Percentiles rank a stretch among this genome's conserved stretches.
Evolutionary conservation across 2,329 filamentous ascomycete species (phyloP).

Genomic region (Phaeosphaeria sp.): DNA sequence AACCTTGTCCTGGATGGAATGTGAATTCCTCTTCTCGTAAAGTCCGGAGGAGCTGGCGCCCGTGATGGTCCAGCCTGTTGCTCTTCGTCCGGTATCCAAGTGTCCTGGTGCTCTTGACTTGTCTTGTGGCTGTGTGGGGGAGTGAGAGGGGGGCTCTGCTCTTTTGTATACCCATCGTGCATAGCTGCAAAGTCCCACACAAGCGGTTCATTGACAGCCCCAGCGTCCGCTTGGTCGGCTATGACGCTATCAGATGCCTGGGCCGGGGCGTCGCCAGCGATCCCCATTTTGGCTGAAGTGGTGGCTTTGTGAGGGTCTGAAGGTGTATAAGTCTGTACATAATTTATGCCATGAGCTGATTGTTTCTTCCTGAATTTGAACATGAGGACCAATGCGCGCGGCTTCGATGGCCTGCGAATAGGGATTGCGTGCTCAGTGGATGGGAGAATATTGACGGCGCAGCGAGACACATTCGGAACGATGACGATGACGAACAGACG

Average conservation of each 20-base stretch:
- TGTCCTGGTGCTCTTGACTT: constrained; percentile 15
- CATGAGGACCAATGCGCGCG: constrained; percentile 23
- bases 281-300: constrained; percentile 34
- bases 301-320: constrained; percentile 28
- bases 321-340: constrained; percentile 26
- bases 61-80: constrained; percentile 20
- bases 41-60: constrained; percentile 42
- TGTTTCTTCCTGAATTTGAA: constrained; percentile 43
- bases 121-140: constrained; percentile 14
- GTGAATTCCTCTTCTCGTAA: constrained; percentile 46
- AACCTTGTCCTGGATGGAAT: constrained; percentile 48
- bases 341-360: constrained; percentile 39
- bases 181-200: constrained; percentile 39
- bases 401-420: background rate
- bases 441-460: constrained; percentile 11
- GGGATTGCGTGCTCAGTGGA: constrained; percentile 1
- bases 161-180: constrained; percentile 27
- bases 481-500: constrained; percentile 17
- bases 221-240: constrained; percentile 23
- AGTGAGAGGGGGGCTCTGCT: constrained; percentile 26
- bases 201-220: constrained; percentile 38
- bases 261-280: constrained; percentile 22
- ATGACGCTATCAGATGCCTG: constrained; percentile 39
- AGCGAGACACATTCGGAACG: constrained; percentile 3
- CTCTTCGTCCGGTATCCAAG: constrained; percentile 36